A percentile compares a stretch with the other conserved stretches of the same genome.
These are phyloP conservation scores for Glarea lozoyensis DNA, from an alignment of 495 filamentous ascomycete genomes.

Conservation along the genomic window DNA sequence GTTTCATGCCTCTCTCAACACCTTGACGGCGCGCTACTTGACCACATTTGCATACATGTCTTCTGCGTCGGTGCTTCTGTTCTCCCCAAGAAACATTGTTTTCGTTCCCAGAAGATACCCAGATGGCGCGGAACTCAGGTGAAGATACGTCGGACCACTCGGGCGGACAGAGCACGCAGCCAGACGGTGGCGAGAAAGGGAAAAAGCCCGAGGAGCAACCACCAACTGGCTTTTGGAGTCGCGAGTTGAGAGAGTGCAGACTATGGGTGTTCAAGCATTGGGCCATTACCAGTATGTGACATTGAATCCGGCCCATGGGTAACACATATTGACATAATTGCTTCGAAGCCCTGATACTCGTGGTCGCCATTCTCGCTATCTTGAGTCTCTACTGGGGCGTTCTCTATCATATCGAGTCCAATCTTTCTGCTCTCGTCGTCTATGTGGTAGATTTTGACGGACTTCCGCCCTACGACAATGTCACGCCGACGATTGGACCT, in stretches of 20 bases:
- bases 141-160: too few relatives aligned
- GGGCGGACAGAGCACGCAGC: too few relatives aligned
- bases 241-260: slow-evolving; percentile 9
- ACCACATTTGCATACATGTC: too few relatives aligned
- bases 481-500: slow-evolving; percentile 47
- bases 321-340: neutral
- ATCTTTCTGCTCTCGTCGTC: slow-evolving; percentile 38
- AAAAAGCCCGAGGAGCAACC: neutral
- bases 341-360: slow-evolving; percentile 42
- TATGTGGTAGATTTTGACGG: slow-evolving; percentile 61
- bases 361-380: slow-evolving; percentile 42
- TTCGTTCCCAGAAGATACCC: too few relatives aligned
- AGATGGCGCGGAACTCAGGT: too few relatives aligned
- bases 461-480: slow-evolving; percentile 39
- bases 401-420: slow-evolving; percentile 40
- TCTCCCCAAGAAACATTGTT: too few relatives aligned
- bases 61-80: too few relatives aligned
- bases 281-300: slow-evolving; percentile 14
- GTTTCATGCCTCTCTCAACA: too few relatives aligned
- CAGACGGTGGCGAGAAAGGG: slow-evolving; percentile 6
- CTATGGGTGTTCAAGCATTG: slow-evolving; percentile 10
- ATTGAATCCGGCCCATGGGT: too few relatives aligned
- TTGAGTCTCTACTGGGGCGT: slow-evolving; percentile 55
- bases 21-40: too few relatives aligned
- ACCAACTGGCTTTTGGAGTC: slow-evolving; percentile 12